Conservation (phyloP, 2,329 filamentous ascomycete species). For the Scedosporium boydii region DNA sequence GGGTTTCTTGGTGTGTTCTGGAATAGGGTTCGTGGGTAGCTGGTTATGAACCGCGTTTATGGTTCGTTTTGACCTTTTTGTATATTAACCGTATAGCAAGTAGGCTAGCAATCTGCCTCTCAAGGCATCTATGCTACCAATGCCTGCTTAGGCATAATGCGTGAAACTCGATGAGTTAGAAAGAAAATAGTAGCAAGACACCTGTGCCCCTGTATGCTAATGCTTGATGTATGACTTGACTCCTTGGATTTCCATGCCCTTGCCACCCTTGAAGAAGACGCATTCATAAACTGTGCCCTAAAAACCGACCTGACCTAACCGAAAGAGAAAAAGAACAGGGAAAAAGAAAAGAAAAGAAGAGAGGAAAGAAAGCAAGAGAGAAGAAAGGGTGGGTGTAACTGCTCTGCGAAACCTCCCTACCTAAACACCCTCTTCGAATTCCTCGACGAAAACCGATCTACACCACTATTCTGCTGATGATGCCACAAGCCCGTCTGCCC, state of each 20-base stretch:
- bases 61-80: no score
- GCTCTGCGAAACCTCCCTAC: constrained; percentile 18
- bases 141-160: background rate
- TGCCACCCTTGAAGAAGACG: background rate
- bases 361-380: background rate
- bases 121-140: background rate
- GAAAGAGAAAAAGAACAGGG: no score
- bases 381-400: background rate
- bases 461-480: constrained; percentile 47
- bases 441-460: constrained; percentile 47
- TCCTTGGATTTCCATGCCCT: background rate
- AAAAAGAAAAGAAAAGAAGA: background rate
- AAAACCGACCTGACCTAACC: background rate
- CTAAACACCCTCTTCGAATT: constrained; percentile 45
- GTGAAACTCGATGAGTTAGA: background rate
- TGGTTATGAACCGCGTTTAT: background rate
- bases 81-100: no score
- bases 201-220: background rate
- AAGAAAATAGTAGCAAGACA: background rate
- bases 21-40: no score
- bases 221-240: background rate
- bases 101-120: background rate
- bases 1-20: background rate
- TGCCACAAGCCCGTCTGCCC: constrained; percentile 54
- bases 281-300: background rate